These are phyloP conservation scores for Mycena alexandri DNA, from an alignment of 768 basidiomycete genomes.

Conservation along the genomic window DNA sequence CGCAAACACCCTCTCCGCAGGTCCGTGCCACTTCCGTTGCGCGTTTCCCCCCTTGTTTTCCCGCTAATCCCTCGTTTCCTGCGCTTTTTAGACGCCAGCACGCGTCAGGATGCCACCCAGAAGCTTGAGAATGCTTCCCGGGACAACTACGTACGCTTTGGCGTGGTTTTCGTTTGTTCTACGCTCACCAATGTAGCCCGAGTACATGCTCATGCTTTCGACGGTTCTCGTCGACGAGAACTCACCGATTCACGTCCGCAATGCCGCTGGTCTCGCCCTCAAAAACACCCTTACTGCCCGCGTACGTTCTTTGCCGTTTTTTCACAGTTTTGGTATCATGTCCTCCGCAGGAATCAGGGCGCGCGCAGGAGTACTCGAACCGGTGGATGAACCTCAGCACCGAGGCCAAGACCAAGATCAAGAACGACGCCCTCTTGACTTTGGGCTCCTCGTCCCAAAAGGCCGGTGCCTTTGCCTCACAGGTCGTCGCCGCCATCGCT, in stretches of 20 bases:
- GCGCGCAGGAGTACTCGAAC: constrained; percentile 80
- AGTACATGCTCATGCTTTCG: constrained; percentile 93
- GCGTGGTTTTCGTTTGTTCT: constrained; percentile 34
- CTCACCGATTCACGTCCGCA: constrained; percentile 80
- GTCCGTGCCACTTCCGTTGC: constrained; percentile 62
- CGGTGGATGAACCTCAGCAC: constrained; percentile 86
- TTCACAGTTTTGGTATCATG: constrained; percentile 38
- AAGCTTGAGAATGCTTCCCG: constrained; percentile 88
- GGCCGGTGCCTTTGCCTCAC: constrained; percentile 90
- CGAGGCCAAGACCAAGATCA: constrained; percentile 83
- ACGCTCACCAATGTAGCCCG: constrained; percentile 67
- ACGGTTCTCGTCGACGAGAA: constrained; percentile 85
- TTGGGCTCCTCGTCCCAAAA: constrained; percentile 79
- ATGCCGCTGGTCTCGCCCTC: constrained; percentile 96
- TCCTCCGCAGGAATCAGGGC: constrained; percentile 71
- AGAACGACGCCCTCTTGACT: constrained; percentile 86
- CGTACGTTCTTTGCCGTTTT: constrained; percentile 64
- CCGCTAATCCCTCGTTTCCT: constrained; percentile 41
- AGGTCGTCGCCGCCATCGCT: constrained; percentile 95
- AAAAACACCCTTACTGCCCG: constrained; percentile 95
- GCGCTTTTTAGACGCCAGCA: constrained; percentile 75
- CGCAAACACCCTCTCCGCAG: constrained; percentile 91
- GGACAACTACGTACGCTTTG: constrained; percentile 86
- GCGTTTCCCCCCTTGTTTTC: constrained; percentile 45
- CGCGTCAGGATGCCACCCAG: constrained; percentile 92